Conservation (phyloP, 805 yeast genomes). For the Priceomyces medius region DNA sequence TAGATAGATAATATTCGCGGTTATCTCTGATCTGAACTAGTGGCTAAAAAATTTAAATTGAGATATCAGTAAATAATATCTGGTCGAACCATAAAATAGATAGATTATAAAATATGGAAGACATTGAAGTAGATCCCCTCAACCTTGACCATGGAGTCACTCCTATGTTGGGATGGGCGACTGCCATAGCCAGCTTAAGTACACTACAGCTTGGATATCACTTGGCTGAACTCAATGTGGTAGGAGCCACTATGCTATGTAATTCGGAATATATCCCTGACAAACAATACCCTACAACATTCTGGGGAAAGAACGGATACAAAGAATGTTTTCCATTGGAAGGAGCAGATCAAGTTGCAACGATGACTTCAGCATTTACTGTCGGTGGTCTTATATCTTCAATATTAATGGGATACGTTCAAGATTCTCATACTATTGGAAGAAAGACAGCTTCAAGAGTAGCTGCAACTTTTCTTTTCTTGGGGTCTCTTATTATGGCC, state of each 20-base stretch:
- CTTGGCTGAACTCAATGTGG: constrained; percentile 38
- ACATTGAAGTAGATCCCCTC: background rate
- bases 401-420: constrained; percentile 26
- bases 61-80: too few species aligned
- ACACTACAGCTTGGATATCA: constrained; percentile 42
- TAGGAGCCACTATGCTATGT: constrained; percentile 30
- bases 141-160: constrained; percentile 23
- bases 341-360: constrained; percentile 14
- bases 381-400: constrained; percentile 37
- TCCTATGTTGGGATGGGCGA: constrained; percentile 33
- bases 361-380: constrained; percentile 34
- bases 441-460: constrained; percentile 21
- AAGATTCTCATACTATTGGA: constrained; percentile 23
- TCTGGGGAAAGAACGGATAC: constrained; percentile 24
- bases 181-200: constrained; percentile 31
- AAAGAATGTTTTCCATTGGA: constrained; percentile 31
- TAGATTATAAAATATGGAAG: background rate
- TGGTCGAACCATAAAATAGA: too few species aligned
- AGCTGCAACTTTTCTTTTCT: constrained; percentile 20
- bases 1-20: too few species aligned
- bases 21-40: too few species aligned
- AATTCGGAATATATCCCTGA: constrained; percentile 17
- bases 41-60: too few species aligned
- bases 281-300: constrained; percentile 20
- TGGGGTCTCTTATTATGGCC: constrained; percentile 30